These are phyloP conservation scores for Colletotrichum tabaci DNA, from an alignment of 2,329 filamentous ascomycete genomes.

Conservation along the genomic window DNA sequence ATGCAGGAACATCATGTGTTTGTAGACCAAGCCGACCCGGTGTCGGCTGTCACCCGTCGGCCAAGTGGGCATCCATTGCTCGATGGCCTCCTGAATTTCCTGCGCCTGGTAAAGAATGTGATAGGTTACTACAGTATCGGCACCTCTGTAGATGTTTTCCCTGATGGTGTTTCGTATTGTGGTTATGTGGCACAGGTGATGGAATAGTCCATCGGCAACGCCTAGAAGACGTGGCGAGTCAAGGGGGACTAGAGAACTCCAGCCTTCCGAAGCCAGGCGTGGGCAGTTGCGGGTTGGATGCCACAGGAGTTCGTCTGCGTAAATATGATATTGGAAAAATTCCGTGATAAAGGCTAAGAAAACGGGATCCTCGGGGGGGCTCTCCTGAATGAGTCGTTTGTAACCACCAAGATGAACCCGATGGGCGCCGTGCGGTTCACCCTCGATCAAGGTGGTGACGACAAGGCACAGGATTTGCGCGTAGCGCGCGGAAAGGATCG, in stretches of 20 bases:
- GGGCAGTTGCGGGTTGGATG: slow-evolving; percentile 57
- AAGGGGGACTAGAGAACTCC: slow-evolving; percentile 59
- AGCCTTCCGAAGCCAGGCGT: slow-evolving; percentile 60
- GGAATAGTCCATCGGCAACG: slow-evolving; percentile 86
- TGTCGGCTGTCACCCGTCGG: slow-evolving; percentile 70
- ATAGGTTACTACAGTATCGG: slow-evolving; percentile 81
- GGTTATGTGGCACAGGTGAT: slow-evolving; percentile 84
- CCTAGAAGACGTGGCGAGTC: slow-evolving; percentile 77
- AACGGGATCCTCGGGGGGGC: slow-evolving; percentile 74
- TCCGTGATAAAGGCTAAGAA: slow-evolving; percentile 77
- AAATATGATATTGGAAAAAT: slow-evolving; percentile 89
- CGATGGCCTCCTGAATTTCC: slow-evolving; percentile 81
- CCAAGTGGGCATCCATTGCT: slow-evolving; percentile 80
- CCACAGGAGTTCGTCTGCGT: slow-evolving; percentile 73
- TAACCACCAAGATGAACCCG: slow-evolving; percentile 85
- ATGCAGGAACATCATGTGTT: slow-evolving; percentile 78
- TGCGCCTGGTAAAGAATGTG: slow-evolving; percentile 79
- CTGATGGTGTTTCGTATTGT: slow-evolving; percentile 82
- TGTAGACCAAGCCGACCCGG: slow-evolving; percentile 71
- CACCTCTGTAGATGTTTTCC: slow-evolving; percentile 71
- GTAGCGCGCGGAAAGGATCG: slow-evolving; percentile 69
- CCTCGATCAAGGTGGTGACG: slow-evolving; percentile 71
- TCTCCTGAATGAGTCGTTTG: slow-evolving; percentile 76
- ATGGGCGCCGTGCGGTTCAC: slow-evolving; percentile 76
- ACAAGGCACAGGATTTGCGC: slow-evolving; percentile 75